Evolutionary conservation across 805 yeast genomes (phyloP).

Genomic region (Cyberlindnera saturnus): DNA sequence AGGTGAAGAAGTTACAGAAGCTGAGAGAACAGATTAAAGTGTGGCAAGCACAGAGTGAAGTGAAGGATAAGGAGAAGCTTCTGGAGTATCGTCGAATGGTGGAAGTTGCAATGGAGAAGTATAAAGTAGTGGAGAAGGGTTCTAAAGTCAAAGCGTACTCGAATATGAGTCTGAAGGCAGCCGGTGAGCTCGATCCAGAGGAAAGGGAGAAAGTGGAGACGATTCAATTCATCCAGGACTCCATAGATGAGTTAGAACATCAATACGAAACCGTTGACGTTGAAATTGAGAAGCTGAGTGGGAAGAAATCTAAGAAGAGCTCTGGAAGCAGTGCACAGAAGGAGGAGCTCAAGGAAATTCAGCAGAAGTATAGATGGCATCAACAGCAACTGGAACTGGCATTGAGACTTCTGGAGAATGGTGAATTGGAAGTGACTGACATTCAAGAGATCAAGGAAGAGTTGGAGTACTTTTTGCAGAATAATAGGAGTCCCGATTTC

Average conservation of each 20-base stretch:
- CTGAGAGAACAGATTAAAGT: conserved; percentile 91
- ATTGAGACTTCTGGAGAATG: conserved; percentile 72
- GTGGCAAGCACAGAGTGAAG: conserved; percentile 86
- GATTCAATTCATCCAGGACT: conserved; percentile 57
- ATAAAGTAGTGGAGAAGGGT: conserved; percentile 87
- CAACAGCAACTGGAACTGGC: conserved; percentile 71
- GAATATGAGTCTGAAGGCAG: conserved; percentile 71
- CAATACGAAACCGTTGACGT: conserved; percentile 76
- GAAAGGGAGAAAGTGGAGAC: conserved; percentile 76
- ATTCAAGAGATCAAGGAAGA: conserved; percentile 80
- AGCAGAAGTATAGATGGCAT: conserved; percentile 76
- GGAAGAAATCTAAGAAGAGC: conserved; percentile 50
- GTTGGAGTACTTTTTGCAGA: conserved; percentile 84
- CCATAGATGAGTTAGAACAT: conserved; percentile 72
- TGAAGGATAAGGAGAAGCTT: conserved; percentile 78
- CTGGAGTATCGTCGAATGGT: conserved; percentile 69
- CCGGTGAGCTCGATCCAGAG: conserved; percentile 59
- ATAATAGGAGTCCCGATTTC: conserved; percentile 85
- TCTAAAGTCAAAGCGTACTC: conserved; percentile 91
- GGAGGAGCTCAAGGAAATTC: conserved; percentile 53
- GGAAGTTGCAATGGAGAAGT: conserved; percentile 85
- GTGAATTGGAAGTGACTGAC: conserved; percentile 67
- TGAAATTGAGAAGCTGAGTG: conserved; percentile 51
- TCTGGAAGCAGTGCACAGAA: conserved; percentile 41
- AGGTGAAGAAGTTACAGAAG: conserved; percentile 89